Conservation (phyloP, 2,329 filamentous ascomycete species). For the Bipolaris oryzae region DNA sequence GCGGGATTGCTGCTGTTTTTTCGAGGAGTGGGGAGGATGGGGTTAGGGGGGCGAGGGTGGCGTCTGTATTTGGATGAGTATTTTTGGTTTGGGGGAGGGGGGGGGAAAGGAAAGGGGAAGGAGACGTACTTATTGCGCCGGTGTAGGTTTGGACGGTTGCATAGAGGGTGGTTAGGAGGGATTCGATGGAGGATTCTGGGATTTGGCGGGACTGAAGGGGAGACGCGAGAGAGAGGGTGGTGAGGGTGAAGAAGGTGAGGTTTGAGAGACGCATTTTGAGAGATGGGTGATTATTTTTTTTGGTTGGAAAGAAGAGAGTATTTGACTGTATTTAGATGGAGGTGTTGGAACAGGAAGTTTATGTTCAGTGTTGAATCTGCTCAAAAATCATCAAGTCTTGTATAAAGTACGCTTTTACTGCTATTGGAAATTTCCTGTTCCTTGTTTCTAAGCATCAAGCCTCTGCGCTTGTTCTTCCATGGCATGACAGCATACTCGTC, state of each 20-base stretch:
- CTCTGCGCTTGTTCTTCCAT: no score
- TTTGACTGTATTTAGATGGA: no score
- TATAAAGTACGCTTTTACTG: no score
- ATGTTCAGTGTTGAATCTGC: no score
- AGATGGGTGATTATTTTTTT: no score
- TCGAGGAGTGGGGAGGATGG: slow-evolving; percentile 21
- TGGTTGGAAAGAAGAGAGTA: no score
- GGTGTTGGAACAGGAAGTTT: no score
- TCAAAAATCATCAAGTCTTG: no score
- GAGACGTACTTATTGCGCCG: slow-evolving; percentile 22
- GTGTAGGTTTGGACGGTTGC: slow-evolving; percentile 28
- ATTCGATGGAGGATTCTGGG: slow-evolving; percentile 9
- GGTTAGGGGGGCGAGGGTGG: slow-evolving; percentile 25
- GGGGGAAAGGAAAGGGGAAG: background rate
- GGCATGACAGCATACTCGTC: no score
- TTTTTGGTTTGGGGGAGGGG: background rate
- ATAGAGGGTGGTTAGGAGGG: slow-evolving; percentile 24
- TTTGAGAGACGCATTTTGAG: slow-evolving; percentile 24
- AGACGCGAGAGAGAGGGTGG: slow-evolving; percentile 22
- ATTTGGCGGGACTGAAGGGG: slow-evolving; percentile 14
- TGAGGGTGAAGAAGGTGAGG: slow-evolving; percentile 20
- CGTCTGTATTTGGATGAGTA: slow-evolving; percentile 4
- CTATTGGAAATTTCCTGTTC: no score
- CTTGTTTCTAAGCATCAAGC: no score
- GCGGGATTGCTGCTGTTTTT: slow-evolving; percentile 23